phyloP scores from a whole-genome alignment of 495 filamentous ascomycete species.

The Achaetomiella virescens region DNA sequence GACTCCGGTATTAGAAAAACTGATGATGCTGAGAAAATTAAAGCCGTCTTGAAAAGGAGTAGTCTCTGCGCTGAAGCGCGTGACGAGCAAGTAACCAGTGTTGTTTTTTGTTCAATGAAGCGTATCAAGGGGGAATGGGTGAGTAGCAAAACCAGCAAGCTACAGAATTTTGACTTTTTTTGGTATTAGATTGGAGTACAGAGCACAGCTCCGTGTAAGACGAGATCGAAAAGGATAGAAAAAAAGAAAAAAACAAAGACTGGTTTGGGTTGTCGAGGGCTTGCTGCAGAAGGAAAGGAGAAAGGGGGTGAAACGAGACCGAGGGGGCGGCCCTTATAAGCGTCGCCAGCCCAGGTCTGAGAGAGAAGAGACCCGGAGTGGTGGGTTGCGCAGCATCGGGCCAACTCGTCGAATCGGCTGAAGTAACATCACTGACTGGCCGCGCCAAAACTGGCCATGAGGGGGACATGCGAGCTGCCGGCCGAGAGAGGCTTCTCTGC shows the following conservation, averaged over 20 bases:
- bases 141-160: constrained; percentile 44
- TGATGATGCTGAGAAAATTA: constrained; percentile 33
- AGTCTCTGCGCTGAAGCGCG: constrained; percentile 26
- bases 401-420: constrained; percentile 9
- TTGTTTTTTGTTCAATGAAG: constrained; percentile 34
- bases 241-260: constrained; percentile 46
- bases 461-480: constrained; percentile 10
- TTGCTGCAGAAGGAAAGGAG: constrained; percentile 66
- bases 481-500: constrained; percentile 12
- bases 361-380: constrained; percentile 17
- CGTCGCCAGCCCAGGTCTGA: constrained; percentile 25
- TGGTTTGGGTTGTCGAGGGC: constrained; percentile 63
- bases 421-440: background rate
- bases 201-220: constrained; percentile 52
- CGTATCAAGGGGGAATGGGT: constrained; percentile 23
- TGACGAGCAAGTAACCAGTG: constrained; percentile 55
- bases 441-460: constrained; percentile 3
- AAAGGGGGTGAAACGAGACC: constrained; percentile 33
- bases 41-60: constrained; percentile 25
- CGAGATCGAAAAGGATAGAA: constrained; percentile 45
- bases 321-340: constrained; percentile 44
- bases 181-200: constrained; percentile 32
- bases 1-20: constrained; percentile 30
- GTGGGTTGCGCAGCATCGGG: constrained; percentile 20
- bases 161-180: constrained; percentile 36